Evolutionary conservation across 129 eudicot genomes (phyloP).

Genomic region (Flaveria trinervia): DNA sequence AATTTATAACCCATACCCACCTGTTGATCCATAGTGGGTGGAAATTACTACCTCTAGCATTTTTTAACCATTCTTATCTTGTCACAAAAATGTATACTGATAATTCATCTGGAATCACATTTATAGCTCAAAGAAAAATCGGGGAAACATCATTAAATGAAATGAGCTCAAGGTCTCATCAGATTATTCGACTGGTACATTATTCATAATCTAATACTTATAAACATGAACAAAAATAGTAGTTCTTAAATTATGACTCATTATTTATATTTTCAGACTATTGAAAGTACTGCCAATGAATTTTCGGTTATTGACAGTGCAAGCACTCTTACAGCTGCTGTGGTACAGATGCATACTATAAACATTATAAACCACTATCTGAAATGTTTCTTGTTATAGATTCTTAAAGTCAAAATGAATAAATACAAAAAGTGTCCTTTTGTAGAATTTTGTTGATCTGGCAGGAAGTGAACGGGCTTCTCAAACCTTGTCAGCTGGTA

Average conservation of each 20-base stretch:
- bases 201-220: background rate
- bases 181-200: conserved; percentile 84
- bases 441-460: conserved; percentile 45
- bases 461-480: conserved; percentile 49
- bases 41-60: background rate
- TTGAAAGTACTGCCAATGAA: conserved; percentile 74
- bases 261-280: conserved; percentile 53
- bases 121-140: conserved; percentile 83
- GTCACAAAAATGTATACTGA: conserved; percentile 9
- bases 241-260: conserved; percentile 9
- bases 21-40: background rate
- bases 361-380: background rate
- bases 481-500: conserved; percentile 37
- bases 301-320: conserved; percentile 49
- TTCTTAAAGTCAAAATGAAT: background rate
- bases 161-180: conserved; percentile 95
- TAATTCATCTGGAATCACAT: conserved; percentile 14
- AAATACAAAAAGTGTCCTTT: background rate
- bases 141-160: conserved; percentile 91
- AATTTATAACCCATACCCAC: conserved; percentile 7
- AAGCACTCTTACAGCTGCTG: conserved; percentile 75
- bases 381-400: conserved; percentile 1
- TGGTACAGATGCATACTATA: conserved; percentile 50
- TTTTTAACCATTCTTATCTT: conserved; percentile 11
- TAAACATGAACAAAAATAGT: conserved; percentile 10